These are phyloP conservation scores for Isatis tinctoria DNA, from an alignment of 345 rosid species.

Conservation along the genomic window DNA sequence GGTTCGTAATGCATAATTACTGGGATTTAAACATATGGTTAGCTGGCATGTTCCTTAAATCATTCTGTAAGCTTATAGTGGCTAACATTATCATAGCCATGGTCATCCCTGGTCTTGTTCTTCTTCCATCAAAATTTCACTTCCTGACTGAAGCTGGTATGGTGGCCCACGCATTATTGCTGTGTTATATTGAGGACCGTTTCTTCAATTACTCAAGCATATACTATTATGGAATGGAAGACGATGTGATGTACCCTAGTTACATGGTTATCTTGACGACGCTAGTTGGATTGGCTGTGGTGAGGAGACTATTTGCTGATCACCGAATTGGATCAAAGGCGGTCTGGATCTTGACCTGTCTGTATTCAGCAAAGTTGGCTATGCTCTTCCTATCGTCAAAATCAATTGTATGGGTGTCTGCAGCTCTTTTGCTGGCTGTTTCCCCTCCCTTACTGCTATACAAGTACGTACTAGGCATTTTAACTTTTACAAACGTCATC, in stretches of 20 bases:
- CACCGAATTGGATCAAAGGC: slow-evolving; percentile 75
- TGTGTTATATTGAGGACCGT: slow-evolving; percentile 83
- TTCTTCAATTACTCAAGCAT: slow-evolving; percentile 86
- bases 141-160: slow-evolving; percentile 78
- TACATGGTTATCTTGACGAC: slow-evolving; percentile 94
- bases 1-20: slow-evolving; percentile 93
- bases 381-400: slow-evolving; percentile 86
- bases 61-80: slow-evolving; percentile 86
- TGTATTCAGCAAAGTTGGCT: slow-evolving; percentile 86
- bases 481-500: neutral
- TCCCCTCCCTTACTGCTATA: slow-evolving; percentile 93
- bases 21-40: slow-evolving; percentile 99
- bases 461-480: slow-evolving; percentile 49
- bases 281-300: slow-evolving; percentile 74
- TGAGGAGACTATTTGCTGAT: slow-evolving; percentile 72
- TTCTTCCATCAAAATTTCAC: slow-evolving; percentile 73
- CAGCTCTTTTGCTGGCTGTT: slow-evolving; percentile 76
- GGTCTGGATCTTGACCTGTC: slow-evolving; percentile 88
- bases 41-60: slow-evolving; percentile 94
- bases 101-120: slow-evolving; percentile 90
- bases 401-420: slow-evolving; percentile 83
- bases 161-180: slow-evolving; percentile 69
- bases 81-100: slow-evolving; percentile 79
- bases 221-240: slow-evolving; percentile 87
- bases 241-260: slow-evolving; percentile 98